Base-by-base conservation (phyloP, 805 yeast species). In the Starmera dryadoides region DNA sequence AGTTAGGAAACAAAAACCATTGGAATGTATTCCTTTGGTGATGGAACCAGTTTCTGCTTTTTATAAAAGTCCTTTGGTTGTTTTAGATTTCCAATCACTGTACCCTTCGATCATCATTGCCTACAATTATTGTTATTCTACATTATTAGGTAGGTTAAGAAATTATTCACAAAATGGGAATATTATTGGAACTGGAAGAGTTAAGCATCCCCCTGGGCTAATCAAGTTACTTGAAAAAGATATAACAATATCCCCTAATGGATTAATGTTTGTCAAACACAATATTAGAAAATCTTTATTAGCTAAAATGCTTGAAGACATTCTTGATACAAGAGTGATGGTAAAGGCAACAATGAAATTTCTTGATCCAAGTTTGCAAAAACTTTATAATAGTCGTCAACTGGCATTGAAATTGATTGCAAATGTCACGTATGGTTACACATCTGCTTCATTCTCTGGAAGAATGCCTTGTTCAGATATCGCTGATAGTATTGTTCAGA, bases 381-480 rank as follows among this genome's bases (percentile, higher is more conserved):
- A 75, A 40, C 60, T 84, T 4, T 75, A 83, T 53, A 75, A 86
- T 51, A 81, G 84, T 42, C 68, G 91, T 40, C 98, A 93, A 49
- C 57, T 86, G 31, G 98, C 96, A 0, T 64, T 93, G 45, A 93
- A 93, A 54, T 64, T 91, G 35, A 80, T 88, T 33, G 97, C 98
- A 1, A 89, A 88, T 58, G 98, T 93, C 8, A 91, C 96, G 0
- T 93, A 93, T 62, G 98, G 98, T 0, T 93, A 93, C 55, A 73
- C 97, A 0, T 83, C 96, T 1, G 98, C 98, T 0, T 78, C 96
- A 0, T 93, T 83, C 54, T 86, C 96, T 8, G 98, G 98, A 0
- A 66, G 98, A 45, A 93, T 93, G 98, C 98, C 98, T 0, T 86
- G 93, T 50, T 79, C 95, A 0, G 98, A 89, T 55, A 71, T 93